Evolutionary conservation across 768 basidiomycete genomes (phyloP).

Genomic region (Solioccasus polychromus): DNA sequence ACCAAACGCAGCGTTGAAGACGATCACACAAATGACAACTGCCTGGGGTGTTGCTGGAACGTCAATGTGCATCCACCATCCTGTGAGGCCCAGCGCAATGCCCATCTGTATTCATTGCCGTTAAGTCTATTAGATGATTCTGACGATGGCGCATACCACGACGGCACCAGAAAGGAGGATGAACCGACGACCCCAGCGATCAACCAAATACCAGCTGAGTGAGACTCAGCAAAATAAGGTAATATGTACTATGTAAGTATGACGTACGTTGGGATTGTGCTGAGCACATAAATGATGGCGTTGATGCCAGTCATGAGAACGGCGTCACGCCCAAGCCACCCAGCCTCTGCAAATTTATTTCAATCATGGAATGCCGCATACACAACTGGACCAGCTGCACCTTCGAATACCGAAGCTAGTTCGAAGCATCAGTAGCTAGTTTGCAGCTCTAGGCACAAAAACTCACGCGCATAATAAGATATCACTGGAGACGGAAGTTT

Average conservation of each 20-base stretch:
- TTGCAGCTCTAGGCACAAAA: neutral
- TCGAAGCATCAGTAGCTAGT: conserved; percentile 9
- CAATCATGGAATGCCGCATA: neutral
- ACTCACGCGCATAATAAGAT: conserved; percentile 89
- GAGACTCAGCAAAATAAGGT: conserved; percentile 5
- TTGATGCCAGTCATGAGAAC: conserved; percentile 97
- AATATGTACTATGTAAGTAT: neutral
- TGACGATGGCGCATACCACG: conserved; percentile 47
- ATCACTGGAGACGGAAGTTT: conserved; percentile 56
- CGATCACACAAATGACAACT: conserved; percentile 84
- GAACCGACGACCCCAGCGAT: conserved; percentile 83
- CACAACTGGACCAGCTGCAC: conserved; percentile 36
- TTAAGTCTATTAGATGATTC: conserved; percentile 2
- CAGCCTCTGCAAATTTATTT: conserved; percentile 61
- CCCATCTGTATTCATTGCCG: conserved; percentile 60
- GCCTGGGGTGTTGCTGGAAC: conserved; percentile 80
- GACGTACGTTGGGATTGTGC: conserved; percentile 81
- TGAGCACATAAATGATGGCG: conserved; percentile 73
- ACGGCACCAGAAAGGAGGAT: conserved; percentile 87
- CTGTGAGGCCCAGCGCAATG: conserved; percentile 70
- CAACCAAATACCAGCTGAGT: conserved; percentile 88
- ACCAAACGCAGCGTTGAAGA: conserved; percentile 93
- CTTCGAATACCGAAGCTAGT: conserved; percentile 86
- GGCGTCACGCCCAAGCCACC: conserved; percentile 92
- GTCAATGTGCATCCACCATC: conserved; percentile 94